Evolutionary conservation across 805 yeast species (phyloP).

Genomic region (Candida boleticola): DNA sequence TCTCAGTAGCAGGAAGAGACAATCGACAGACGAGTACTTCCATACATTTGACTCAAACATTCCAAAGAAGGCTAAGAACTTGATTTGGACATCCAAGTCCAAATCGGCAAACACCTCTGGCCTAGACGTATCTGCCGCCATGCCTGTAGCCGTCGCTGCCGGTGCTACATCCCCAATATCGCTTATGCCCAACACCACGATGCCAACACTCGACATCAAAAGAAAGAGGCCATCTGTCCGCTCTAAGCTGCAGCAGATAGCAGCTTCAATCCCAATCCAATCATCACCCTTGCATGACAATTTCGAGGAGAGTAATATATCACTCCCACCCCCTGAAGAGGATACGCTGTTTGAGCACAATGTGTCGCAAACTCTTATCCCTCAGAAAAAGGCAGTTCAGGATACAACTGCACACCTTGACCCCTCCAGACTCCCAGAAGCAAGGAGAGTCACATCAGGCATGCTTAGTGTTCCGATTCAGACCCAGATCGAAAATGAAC

Average conservation of each 20-base stretch:
- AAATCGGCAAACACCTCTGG: not conserved
- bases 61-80: constrained; percentile 16
- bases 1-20: constrained; percentile 12
- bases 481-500: constrained; percentile 23
- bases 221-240: constrained; percentile 4
- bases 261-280: not conserved
- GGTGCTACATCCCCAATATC: not conserved
- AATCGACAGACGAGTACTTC: constrained; percentile 21
- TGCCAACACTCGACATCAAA: not conserved
- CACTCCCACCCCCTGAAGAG: constrained; percentile 36
- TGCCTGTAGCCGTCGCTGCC: not conserved
- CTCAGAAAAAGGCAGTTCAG: constrained; percentile 22
- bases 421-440: constrained; percentile 7
- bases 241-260: not conserved
- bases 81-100: constrained; percentile 7
- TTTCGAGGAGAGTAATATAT: constrained; percentile 19
- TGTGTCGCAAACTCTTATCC: constrained; percentile 21
- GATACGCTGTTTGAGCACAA: constrained; percentile 3
- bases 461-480: constrained; percentile 37
- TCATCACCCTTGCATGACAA: constrained; percentile 1
- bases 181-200: not conserved
- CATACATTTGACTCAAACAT: constrained; percentile 21
- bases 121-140: too few species aligned
- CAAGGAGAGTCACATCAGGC: constrained; percentile 38
- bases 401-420: constrained; percentile 2